Evolutionary conservation across 164 flowering plant genomes (phyloP).

Genomic region (Sedum album): DNA sequence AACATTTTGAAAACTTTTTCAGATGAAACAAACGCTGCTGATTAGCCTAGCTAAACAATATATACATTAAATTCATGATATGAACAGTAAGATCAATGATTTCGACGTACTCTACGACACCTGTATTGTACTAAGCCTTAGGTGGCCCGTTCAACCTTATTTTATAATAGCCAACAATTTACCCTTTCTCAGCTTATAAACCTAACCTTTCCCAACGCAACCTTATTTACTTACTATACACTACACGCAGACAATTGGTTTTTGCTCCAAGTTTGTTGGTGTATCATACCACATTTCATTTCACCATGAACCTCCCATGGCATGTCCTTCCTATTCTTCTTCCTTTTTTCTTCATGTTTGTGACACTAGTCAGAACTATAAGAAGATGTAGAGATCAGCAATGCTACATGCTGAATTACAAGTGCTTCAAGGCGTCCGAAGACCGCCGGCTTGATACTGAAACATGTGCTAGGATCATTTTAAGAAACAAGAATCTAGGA

Average conservation of each 20-base stretch:
- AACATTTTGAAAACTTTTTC: no score
- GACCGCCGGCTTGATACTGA: conserved; percentile 37
- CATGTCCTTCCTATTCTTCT: neutral
- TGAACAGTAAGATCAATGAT: neutral
- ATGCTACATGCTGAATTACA: conserved; percentile 49
- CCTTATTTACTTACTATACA: neutral
- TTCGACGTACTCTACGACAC: neutral
- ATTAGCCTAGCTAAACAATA: no score
- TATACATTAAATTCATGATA: no score
- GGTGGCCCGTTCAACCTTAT: neutral
- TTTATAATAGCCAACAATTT: neutral
- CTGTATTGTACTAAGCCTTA: neutral
- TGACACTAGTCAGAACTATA: conserved; percentile 11
- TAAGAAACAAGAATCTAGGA: conserved; percentile 36
- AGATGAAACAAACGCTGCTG: no score
- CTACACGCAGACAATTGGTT: neutral
- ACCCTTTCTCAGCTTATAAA: neutral
- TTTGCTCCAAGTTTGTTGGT: neutral
- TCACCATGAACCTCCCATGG: neutral
- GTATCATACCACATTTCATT: neutral
- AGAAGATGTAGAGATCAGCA: conserved; percentile 19
- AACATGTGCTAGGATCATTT: conserved; percentile 34
- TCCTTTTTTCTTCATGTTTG: neutral
- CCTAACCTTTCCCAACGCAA: neutral
- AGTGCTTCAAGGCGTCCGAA: conserved; percentile 45